Evolutionary conservation across 2,329 filamentous ascomycete species (phyloP), one percentile per base, ranked within the genome.

Genomic region (Alternaria tenuissima): DNA sequence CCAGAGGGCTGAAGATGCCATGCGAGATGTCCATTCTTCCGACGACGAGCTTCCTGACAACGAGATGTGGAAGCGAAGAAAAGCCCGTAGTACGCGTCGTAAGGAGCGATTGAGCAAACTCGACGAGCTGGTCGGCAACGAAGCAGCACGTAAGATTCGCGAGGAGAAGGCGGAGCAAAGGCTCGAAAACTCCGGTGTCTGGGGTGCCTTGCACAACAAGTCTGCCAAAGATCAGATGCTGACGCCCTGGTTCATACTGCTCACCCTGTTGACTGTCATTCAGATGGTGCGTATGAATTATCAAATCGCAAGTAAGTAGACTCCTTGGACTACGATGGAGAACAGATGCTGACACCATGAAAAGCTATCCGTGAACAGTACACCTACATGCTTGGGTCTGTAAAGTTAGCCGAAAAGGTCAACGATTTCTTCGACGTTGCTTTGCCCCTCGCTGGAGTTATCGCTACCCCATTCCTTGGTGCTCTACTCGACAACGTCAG

Each of bases 371-470:
- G 90, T 2, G 85, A 89, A 3, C 93, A 97, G 77, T 96, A 96
- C 78, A 85, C 87, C 48, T 89, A 88, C 70, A 86, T 97, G 49
- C 86, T 96, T 5, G 81, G 81, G 38, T 89, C 88, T 1, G 79
- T 81, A 54, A 78, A 82, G 1, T 81, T 84, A 48, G 91, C 92
- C 0, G 82, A 87, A 16, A 81, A 84, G 55, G 83, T 96, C 74
- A 96, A 96, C 79, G 84, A 90, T 43, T 89, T 93, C 76, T 96
- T 97, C 79, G 93, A 96, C 73, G 80, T 91, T 52, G 88, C 92
- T n/a, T 84, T 96, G 1, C 93, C 93, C 0, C 78, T 95, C 0
- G 93, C 92, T 32, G 93, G 93, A 3, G 86, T 96, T 24, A 61
- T 92, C 20, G 89, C 91, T 0, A 92, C 95, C 26, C 93, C 93